Evolutionary conservation across 1,284 basidiomycete genomes (phyloP).

Genomic region (Papiliotrema flavescens): DNA sequence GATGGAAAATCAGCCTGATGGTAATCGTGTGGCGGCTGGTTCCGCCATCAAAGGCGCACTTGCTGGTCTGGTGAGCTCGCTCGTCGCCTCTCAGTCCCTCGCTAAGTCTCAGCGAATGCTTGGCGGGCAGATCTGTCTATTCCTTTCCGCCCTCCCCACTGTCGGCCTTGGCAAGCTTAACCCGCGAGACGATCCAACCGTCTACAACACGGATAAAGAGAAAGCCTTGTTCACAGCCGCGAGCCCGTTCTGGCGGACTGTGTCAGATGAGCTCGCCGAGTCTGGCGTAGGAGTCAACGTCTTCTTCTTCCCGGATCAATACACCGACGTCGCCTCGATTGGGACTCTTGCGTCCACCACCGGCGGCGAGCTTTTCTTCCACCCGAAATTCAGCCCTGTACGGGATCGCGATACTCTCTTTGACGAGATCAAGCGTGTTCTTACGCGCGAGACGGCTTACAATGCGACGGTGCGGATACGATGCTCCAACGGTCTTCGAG

Average conservation of each 20-base stretch:
- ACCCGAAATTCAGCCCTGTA: conserved; percentile 76
- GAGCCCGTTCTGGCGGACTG: conserved; percentile 70
- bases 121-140: conserved; percentile 83
- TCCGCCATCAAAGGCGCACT: conserved; percentile 72
- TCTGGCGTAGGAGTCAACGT: conserved; percentile 87
- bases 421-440: conserved; percentile 68
- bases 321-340: conserved; percentile 84
- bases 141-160: conserved; percentile 73
- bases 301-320: conserved; percentile 79
- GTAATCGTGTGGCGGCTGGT: conserved; percentile 66
- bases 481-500: conserved; percentile 77
- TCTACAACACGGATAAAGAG: conserved; percentile 91
- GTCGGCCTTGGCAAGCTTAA: conserved; percentile 70
- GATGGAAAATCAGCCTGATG: conserved; percentile 51
- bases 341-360: conserved; percentile 69
- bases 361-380: conserved; percentile 91
- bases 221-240: conserved; percentile 72
- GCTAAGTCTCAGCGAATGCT: conserved; percentile 58
- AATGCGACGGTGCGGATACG: conserved; percentile 79
- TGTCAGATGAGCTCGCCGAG: conserved; percentile 83
- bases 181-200: conserved; percentile 62
- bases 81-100: not conserved
- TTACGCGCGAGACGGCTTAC: conserved; percentile 72
- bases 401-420: conserved; percentile 66
- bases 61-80: conserved; percentile 62